Percentiles rank a stretch among this genome's conserved stretches.
Evolutionary conservation across 2,329 filamentous ascomycete species (phyloP).

Genomic region (Exophiala spinifera): DNA sequence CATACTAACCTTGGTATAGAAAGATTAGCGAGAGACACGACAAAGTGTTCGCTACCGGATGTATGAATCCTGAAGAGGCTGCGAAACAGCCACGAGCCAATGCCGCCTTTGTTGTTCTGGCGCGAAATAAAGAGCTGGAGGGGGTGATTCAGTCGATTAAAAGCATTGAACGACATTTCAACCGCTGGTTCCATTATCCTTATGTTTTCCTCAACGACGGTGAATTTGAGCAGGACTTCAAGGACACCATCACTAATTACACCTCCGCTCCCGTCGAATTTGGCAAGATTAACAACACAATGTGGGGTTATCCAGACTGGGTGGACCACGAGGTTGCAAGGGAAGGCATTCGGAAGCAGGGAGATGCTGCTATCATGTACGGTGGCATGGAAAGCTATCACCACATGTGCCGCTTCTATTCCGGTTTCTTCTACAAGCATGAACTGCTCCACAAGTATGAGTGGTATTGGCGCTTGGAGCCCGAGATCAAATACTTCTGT

Average conservation of each 20-base stretch:
- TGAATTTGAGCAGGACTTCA: slow-evolving; percentile 94
- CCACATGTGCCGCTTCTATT: slow-evolving; percentile 99
- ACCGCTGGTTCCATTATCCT: slow-evolving; percentile 96
- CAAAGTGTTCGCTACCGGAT: slow-evolving; percentile 92
- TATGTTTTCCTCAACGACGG: slow-evolving; percentile 98
- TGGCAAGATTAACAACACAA: slow-evolving; percentile 81
- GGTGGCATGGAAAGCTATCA: slow-evolving; percentile 98
- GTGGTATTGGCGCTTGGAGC: slow-evolving; percentile 99
- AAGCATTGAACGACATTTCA: slow-evolving; percentile 98
- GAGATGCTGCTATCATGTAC: slow-evolving; percentile 97
- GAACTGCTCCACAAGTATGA: slow-evolving; percentile 93
- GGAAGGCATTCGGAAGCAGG: slow-evolving; percentile 94
- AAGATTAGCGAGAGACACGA: slow-evolving; percentile 97
- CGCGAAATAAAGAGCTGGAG: slow-evolving; percentile 92
- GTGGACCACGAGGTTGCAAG: slow-evolving; percentile 88
- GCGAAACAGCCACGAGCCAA: slow-evolving; percentile 79
- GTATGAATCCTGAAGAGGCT: slow-evolving; percentile 69
- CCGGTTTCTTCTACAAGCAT: slow-evolving; percentile 98
- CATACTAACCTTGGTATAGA: slow-evolving; percentile 46
- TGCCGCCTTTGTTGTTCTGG: slow-evolving; percentile 91
- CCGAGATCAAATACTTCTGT: slow-evolving; percentile 99
- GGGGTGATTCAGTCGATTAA: slow-evolving; percentile 96
- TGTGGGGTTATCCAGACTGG: slow-evolving; percentile 98
- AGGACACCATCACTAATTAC: slow-evolving; percentile 80
- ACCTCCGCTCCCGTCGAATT: slow-evolving; percentile 88